These are phyloP conservation scores for Vitis amurensis DNA, from an alignment of 164 flowering plant genomes.

Conservation along the genomic window DNA sequence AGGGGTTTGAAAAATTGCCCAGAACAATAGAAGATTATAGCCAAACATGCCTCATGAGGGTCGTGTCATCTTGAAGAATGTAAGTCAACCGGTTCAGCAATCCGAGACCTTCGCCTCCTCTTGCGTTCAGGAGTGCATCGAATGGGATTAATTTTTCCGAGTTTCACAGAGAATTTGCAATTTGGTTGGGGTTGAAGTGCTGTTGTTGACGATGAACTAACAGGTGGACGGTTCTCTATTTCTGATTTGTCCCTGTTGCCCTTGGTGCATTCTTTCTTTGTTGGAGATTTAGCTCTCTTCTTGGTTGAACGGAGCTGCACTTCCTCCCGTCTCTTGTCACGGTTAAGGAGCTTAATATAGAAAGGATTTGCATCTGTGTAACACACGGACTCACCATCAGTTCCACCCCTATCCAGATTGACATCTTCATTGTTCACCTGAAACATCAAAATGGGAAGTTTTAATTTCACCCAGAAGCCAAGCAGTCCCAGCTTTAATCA, in stretches of 20 bases:
- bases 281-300: conserved; percentile 64
- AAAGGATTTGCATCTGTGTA: conserved; percentile 71
- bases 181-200: conserved; percentile 20
- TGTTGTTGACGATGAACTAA: conserved; percentile 27
- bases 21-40: background rate
- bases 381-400: conserved; percentile 39
- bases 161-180: conserved; percentile 37
- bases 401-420: conserved; percentile 48
- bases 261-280: conserved; percentile 17
- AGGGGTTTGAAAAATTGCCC: conserved; percentile 1
- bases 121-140: conserved; percentile 76
- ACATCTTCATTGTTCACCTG: conserved; percentile 92
- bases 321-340: conserved; percentile 26
- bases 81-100: conserved; percentile 39
- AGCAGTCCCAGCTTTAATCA: background rate
- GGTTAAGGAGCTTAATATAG: conserved; percentile 49
- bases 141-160: conserved; percentile 33
- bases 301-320: conserved; percentile 37
- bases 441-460: conserved; percentile 2
- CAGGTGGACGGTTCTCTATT: conserved; percentile 15
- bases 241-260: conserved; percentile 17
- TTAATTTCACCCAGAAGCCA: background rate
- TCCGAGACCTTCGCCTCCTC: conserved; percentile 57
- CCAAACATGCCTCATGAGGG: background rate
- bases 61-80: conserved; percentile 31